phyloP scores from a whole-genome alignment of 1,139 yeast genomes.

The Pichia sp. region DNA sequence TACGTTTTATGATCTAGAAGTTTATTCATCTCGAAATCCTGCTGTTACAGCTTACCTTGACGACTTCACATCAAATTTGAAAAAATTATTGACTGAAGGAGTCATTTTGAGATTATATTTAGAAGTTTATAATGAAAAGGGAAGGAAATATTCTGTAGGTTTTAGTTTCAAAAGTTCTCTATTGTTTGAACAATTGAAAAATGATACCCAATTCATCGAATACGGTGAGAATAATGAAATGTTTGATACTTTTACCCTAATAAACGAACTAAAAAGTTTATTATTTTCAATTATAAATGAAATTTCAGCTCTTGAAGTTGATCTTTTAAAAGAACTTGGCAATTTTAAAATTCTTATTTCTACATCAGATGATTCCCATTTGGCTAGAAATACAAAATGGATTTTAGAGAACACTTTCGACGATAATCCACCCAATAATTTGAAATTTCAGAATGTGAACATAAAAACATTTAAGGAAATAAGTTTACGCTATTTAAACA shows the following conservation, averaged over 20 bases:
- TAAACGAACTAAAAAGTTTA: slow-evolving; percentile 25
- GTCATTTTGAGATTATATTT: slow-evolving; percentile 22
- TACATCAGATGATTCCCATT: slow-evolving; percentile 14
- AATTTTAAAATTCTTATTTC: slow-evolving; percentile 24
- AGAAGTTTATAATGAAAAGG: slow-evolving; percentile 16
- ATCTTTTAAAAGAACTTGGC: slow-evolving; percentile 7
- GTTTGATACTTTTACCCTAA: slow-evolving; percentile 10
- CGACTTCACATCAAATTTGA: slow-evolving; percentile 19
- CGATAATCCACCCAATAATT: background rate
- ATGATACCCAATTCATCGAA: slow-evolving; percentile 7
- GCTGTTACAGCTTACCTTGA: slow-evolving; percentile 36
- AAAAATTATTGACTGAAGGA: slow-evolving; percentile 19
- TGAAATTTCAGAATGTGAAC: slow-evolving; percentile 11
- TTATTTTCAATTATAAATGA: slow-evolving; percentile 24
- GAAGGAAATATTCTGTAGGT: slow-evolving; percentile 21
- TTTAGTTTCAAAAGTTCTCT: slow-evolving; percentile 27
- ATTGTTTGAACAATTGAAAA: slow-evolving; percentile 19
- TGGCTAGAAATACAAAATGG: slow-evolving; percentile 21
- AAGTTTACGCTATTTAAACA: slow-evolving; percentile 21
- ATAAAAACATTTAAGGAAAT: slow-evolving; percentile 20
- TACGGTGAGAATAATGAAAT: background rate
- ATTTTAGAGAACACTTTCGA: slow-evolving; percentile 17
- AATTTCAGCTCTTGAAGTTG: background rate
- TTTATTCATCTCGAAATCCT: slow-evolving; percentile 41
- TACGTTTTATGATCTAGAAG: slow-evolving; percentile 38